Conservation (phyloP, 2,329 filamentous ascomycete species). For the Colletotrichum karsti region DNA sequence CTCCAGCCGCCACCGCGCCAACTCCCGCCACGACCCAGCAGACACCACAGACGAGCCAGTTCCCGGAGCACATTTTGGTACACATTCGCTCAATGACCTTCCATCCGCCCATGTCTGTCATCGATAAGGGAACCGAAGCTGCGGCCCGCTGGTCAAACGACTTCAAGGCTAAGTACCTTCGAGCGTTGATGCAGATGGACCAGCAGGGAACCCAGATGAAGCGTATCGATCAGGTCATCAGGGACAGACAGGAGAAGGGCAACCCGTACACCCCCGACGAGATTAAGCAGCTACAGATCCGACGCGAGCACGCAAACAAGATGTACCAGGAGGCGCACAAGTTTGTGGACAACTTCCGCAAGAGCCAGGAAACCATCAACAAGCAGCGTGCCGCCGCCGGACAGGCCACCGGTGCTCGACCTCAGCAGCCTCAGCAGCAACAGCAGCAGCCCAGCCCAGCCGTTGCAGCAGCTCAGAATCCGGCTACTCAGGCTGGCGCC, state of each 20-base stretch:
- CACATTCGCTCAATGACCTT: conserved; percentile 59
- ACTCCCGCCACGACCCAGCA: conserved; percentile 16
- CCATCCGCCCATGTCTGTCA: conserved; percentile 47
- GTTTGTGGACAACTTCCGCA: conserved; percentile 57
- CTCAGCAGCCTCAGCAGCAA: conserved; percentile 29
- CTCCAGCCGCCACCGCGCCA: conserved; percentile 10
- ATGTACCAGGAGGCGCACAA: conserved; percentile 54
- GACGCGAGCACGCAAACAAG: conserved; percentile 54
- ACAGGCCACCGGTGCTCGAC: conserved; percentile 29
- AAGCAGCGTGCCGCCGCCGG: conserved; percentile 33
- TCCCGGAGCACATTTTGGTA: conserved; percentile 53
- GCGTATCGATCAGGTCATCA: conserved; percentile 50
- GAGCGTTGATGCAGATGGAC: conserved; percentile 61
- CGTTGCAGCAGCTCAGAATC: conserved; percentile 12
- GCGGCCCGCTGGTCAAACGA: conserved; percentile 57
- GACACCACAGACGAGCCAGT: conserved; percentile 37
- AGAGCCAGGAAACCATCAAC: conserved; percentile 49
- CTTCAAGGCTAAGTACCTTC: conserved; percentile 54
- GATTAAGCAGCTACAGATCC: conserved; percentile 50
- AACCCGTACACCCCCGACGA: conserved; percentile 57
- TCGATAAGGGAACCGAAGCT: conserved; percentile 52
- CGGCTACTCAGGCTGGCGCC: conserved; percentile 36
- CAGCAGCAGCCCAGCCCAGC: conserved; percentile 34
- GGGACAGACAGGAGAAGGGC: conserved; percentile 52
- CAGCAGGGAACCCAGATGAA: conserved; percentile 48